Percentiles rank a stretch among this genome's conserved stretches.
Evolutionary conservation across 345 rosid species (phyloP).

Genomic region (Clarkia xantiana): DNA sequence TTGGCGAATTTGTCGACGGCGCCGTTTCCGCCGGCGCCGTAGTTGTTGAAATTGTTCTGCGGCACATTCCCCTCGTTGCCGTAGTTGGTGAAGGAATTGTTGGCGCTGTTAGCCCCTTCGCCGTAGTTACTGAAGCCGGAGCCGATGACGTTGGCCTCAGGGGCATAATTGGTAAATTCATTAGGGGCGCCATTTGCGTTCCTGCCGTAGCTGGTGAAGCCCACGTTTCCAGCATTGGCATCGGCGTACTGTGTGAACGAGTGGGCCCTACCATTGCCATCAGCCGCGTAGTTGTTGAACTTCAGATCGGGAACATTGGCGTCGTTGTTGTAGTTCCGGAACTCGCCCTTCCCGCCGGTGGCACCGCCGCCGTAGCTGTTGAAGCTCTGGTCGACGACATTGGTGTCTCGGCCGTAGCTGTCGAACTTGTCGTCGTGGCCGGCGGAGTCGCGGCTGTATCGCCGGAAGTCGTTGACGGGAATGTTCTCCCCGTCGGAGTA

Average conservation of each 20-base stretch:
- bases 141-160: conserved; percentile 21
- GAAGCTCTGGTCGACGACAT: conserved; percentile 37
- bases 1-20: conserved; percentile 11
- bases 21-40: conserved; percentile 12
- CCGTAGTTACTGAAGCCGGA: conserved; percentile 29
- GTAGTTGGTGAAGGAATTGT: conserved; percentile 24
- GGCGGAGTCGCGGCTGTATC: conserved; percentile 18
- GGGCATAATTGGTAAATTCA: conserved; percentile 21
- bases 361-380: conserved; percentile 24
- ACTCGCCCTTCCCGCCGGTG: conserved; percentile 25
- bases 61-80: conserved; percentile 30
- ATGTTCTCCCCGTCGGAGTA: conserved; percentile 14
- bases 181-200: conserved; percentile 18
- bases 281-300: conserved; percentile 16
- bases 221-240: conserved; percentile 22
- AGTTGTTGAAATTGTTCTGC: conserved; percentile 21
- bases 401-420: conserved; percentile 16
- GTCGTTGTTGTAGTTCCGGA: conserved; percentile 15
- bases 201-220: conserved; percentile 26
- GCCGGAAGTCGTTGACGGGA: conserved; percentile 16
- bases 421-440: conserved; percentile 17
- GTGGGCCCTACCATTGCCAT: conserved; percentile 14
- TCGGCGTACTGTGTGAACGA: conserved; percentile 16
- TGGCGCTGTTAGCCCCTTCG: conserved; percentile 17
- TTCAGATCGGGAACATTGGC: conserved; percentile 25